Percentiles rank a stretch among this genome's conserved stretches.
These are phyloP conservation scores for Fusarium camptoceras DNA, from an alignment of 2,329 filamentous ascomycete species.

Conservation along the genomic window DNA sequence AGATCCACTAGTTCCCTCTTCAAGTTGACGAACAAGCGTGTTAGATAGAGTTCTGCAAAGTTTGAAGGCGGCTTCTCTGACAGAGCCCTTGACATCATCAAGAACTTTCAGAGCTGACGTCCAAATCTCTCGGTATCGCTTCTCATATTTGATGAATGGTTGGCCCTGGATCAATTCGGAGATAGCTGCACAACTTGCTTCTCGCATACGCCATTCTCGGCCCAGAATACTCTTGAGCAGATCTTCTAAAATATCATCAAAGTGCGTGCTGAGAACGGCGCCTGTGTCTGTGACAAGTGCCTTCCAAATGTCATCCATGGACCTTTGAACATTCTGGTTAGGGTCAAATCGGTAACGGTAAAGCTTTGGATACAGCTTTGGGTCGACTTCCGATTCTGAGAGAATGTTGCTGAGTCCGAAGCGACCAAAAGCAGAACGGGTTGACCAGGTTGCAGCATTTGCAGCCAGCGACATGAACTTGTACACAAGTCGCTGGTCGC, in stretches of 20 bases:
- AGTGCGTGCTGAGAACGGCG: conserved; percentile 80
- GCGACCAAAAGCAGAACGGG: conserved; percentile 92
- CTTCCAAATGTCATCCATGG: conserved; percentile 99
- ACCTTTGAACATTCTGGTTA: conserved; percentile 89
- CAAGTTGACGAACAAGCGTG: conserved; percentile 85
- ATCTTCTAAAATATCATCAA: conserved; percentile 90
- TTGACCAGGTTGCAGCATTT: conserved; percentile 97
- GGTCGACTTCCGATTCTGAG: conserved; percentile 87
- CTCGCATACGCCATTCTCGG: conserved; percentile 91
- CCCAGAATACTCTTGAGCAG: conserved; percentile 86
- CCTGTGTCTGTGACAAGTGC: conserved; percentile 91
- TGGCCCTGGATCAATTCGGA: conserved; percentile 88
- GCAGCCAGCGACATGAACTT: conserved; percentile 98
- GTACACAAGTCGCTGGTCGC: conserved; percentile 95
- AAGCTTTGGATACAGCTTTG: conserved; percentile 94
- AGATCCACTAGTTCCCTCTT: conserved; percentile 77
- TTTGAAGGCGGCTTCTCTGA: conserved; percentile 82
- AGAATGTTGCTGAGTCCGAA: conserved; percentile 94
- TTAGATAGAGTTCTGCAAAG: conserved; percentile 88
- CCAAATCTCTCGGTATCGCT: conserved; percentile 88
- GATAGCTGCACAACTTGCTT: conserved; percentile 92
- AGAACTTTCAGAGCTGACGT: conserved; percentile 87
- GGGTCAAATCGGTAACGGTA: conserved; percentile 96
- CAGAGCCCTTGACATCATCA: conserved; percentile 95
- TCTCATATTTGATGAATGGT: conserved; percentile 80